Percentiles rank a stretch among this genome's conserved stretches.
These are phyloP conservation scores for Blastocystis sp. DNA, from an alignment of 352 stramenopile species.

Conservation along the genomic window DNA sequence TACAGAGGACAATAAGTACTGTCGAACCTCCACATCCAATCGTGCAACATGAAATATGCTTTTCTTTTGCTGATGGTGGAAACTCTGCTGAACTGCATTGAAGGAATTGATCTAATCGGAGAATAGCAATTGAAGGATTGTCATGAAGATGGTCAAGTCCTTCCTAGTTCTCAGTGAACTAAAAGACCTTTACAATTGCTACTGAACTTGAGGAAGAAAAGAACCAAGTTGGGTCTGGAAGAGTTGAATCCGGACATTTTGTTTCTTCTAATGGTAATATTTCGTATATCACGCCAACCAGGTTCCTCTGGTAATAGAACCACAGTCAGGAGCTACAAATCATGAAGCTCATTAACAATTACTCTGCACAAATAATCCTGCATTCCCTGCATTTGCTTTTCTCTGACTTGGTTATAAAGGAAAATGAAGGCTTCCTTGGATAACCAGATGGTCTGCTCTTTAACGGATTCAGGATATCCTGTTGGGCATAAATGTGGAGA, in stretches of 20 bases:
- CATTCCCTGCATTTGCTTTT: background rate
- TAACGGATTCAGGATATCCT: too few species aligned
- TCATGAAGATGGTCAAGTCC: background rate
- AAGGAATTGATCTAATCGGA: conserved; percentile 30
- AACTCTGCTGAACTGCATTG: background rate
- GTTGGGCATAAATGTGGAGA: too few species aligned
- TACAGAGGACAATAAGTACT: background rate
- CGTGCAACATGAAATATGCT: background rate
- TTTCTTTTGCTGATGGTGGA: background rate
- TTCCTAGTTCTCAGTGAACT: background rate
- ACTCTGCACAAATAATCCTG: conserved; percentile 12
- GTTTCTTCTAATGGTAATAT: background rate
- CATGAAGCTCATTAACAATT: background rate
- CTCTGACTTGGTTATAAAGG: background rate
- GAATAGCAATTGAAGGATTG: background rate
- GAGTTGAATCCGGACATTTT: background rate
- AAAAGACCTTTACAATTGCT: background rate
- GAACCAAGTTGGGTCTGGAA: background rate
- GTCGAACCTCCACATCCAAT: background rate
- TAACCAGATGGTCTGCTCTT: background rate
- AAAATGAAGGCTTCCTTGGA: background rate
- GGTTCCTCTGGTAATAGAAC: background rate
- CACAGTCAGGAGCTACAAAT: background rate
- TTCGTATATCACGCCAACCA: background rate
- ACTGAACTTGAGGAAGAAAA: background rate